phyloP scores from a whole-genome alignment of 1,139 yeast genomes.

The Saccharomycopsis hybrid region DNA sequence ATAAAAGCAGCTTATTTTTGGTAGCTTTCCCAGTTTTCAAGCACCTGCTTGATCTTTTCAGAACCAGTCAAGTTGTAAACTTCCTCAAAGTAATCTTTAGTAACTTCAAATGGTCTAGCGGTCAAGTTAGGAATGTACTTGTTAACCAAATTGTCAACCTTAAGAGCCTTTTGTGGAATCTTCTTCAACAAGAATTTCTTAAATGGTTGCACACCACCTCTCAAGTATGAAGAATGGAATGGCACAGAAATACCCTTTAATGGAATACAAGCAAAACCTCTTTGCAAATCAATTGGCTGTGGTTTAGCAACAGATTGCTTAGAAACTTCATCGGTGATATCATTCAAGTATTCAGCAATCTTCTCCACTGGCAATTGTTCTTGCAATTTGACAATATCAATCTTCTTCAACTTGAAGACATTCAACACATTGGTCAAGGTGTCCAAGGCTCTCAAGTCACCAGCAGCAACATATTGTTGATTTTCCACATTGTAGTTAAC shows the following conservation, averaged over 20 bases:
- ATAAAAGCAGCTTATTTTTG: slow-evolving; percentile 23
- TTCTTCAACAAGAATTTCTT: slow-evolving; percentile 95
- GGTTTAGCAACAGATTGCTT: slow-evolving; percentile 78
- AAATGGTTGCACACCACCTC: slow-evolving; percentile 98
- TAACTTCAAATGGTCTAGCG: slow-evolving; percentile 91
- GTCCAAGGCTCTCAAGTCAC: slow-evolving; percentile 93
- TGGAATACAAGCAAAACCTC: slow-evolving; percentile 98
- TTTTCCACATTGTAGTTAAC: slow-evolving; percentile 97
- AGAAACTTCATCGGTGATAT: slow-evolving; percentile 81
- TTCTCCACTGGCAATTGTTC: slow-evolving; percentile 76
- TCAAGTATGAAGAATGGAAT: slow-evolving; percentile 95
- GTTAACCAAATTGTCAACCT: slow-evolving; percentile 87
- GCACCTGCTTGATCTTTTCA: slow-evolving; percentile 79
- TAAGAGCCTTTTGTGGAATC: slow-evolving; percentile 90
- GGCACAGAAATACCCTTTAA: slow-evolving; percentile 98
- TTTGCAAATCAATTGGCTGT: slow-evolving; percentile 93
- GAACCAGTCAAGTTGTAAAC: slow-evolving; percentile 89
- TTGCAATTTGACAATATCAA: slow-evolving; percentile 85
- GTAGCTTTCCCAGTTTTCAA: slow-evolving; percentile 93
- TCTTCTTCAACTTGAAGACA: slow-evolving; percentile 86
- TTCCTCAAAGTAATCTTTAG: slow-evolving; percentile 94
- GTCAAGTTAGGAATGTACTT: slow-evolving; percentile 98
- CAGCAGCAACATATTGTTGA: slow-evolving; percentile 97
- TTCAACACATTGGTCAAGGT: slow-evolving; percentile 89
- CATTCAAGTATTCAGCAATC: slow-evolving; percentile 79